Percentiles rank a stretch among this genome's conserved stretches.
Evolutionary conservation across 192 early-diverging fungal genomes (phyloP).

Genomic region (Entophlyctis luteolus): DNA sequence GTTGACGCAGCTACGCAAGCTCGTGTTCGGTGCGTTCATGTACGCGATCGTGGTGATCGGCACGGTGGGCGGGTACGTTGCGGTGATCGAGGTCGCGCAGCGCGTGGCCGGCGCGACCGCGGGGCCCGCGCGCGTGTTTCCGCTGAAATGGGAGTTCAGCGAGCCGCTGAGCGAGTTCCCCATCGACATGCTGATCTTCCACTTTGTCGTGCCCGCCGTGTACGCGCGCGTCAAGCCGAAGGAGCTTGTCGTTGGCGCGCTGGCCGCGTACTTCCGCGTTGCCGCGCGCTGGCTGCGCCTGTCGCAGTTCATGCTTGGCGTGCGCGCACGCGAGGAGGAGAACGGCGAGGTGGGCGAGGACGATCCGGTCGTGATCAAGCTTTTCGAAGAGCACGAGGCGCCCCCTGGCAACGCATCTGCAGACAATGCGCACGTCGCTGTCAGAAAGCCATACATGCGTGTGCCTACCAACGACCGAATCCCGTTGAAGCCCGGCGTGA

Average conservation of each 20-base stretch:
- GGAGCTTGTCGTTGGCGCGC: slow-evolving; percentile 48
- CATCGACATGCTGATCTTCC: slow-evolving; percentile 67
- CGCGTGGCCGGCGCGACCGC: slow-evolving; percentile 8
- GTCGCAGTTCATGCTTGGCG: slow-evolving; percentile 80
- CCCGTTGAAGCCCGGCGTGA: slow-evolving; percentile 69
- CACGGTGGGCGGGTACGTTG: slow-evolving; percentile 65
- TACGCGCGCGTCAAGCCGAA: slow-evolving; percentile 60
- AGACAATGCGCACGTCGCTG: slow-evolving; percentile 3
- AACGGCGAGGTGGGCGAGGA: slow-evolving; percentile 51
- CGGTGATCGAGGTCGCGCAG: slow-evolving; percentile 20
- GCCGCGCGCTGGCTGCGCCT: slow-evolving; percentile 65
- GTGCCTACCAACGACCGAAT: slow-evolving; percentile 84
- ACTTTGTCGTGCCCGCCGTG: slow-evolving; percentile 69
- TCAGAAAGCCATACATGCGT: slow-evolving; percentile 57
- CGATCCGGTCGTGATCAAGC: slow-evolving; percentile 1
- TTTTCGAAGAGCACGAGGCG: slow-evolving; percentile 8
- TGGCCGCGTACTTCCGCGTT: slow-evolving; percentile 71
- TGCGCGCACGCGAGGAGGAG: slow-evolving; percentile 68
- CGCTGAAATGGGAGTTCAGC: slow-evolving; percentile 63
- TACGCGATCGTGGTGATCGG: slow-evolving; percentile 73
- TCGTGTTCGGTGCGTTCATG: slow-evolving; percentile 76
- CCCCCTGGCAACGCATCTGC: neutral
- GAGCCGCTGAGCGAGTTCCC: slow-evolving; percentile 74
- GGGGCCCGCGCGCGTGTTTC: slow-evolving; percentile 44
- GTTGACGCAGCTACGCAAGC: slow-evolving; percentile 74